Conservation (phyloP, 352 stramenopile genomes). For the Pythium chondricola region DNA sequence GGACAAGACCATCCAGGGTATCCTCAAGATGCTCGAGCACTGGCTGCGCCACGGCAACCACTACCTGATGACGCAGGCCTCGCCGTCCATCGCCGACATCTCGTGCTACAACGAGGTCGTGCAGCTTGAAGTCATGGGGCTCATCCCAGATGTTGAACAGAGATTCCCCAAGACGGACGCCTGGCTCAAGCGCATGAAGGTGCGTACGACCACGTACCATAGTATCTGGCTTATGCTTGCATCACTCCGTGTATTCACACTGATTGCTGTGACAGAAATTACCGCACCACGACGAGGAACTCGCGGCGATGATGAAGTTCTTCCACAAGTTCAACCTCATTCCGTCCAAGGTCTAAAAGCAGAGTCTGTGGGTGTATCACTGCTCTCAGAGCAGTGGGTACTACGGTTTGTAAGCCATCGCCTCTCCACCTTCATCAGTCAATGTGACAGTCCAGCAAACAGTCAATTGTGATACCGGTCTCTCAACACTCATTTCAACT, state of each 20-base stretch:
- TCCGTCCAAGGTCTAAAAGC: slow-evolving; percentile 30
- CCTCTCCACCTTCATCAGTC: too few species aligned
- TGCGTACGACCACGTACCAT: slow-evolving; percentile 5
- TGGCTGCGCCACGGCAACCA: slow-evolving; percentile 54
- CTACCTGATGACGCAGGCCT: slow-evolving; percentile 48
- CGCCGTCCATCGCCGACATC: slow-evolving; percentile 59
- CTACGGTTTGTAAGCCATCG: too few species aligned
- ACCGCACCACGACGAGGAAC: slow-evolving; percentile 56
- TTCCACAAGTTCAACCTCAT: slow-evolving; percentile 64
- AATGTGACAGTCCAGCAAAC: too few species aligned
- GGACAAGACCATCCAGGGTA: slow-evolving; percentile 43
- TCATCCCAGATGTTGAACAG: slow-evolving; percentile 34
- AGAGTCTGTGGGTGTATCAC: too few species aligned
- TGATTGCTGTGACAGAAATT: slow-evolving; percentile 26
- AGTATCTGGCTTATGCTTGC: background rate
- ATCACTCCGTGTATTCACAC: background rate
- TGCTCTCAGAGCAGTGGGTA: too few species aligned
- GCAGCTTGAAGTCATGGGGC: slow-evolving; percentile 63
- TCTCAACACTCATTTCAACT: too few species aligned
- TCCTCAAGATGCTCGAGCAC: slow-evolving; percentile 63
- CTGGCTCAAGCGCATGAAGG: slow-evolving; percentile 76
- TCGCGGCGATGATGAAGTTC: slow-evolving; percentile 59
- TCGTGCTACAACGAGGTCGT: slow-evolving; percentile 77
- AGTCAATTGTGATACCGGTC: too few species aligned
- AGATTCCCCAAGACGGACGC: slow-evolving; percentile 46